phyloP scores from a whole-genome alignment of 352 stramenopile species.

The Lagenidium giganteum region DNA sequence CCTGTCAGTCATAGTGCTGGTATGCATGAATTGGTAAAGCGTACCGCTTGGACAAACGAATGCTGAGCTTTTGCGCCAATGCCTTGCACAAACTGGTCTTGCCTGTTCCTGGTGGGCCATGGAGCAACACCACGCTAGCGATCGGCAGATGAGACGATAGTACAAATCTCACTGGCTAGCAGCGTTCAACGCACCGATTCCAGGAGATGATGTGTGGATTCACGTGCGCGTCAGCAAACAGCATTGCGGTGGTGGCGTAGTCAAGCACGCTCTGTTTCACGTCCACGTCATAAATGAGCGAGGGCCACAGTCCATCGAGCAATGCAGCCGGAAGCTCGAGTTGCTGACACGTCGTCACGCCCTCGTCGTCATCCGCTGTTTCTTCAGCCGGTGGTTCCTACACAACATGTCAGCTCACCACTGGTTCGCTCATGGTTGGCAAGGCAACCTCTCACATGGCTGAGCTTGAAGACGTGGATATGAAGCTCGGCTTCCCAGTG shows the following conservation, averaged over 20 bases:
- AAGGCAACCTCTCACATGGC: too few species aligned
- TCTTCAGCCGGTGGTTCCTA: slow-evolving; percentile 71
- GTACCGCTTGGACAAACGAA: slow-evolving; percentile 72
- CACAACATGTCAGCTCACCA: too few species aligned
- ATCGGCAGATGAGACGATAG: not conserved
- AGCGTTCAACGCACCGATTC: slow-evolving; percentile 56
- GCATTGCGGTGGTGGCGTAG: slow-evolving; percentile 86
- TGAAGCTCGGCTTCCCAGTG: slow-evolving; percentile 32
- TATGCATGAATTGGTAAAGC: not conserved
- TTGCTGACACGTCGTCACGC: slow-evolving; percentile 74
- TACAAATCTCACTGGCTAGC: not conserved
- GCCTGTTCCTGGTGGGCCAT: slow-evolving; percentile 90
- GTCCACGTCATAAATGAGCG: slow-evolving; percentile 75
- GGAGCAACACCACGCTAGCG: slow-evolving; percentile 77
- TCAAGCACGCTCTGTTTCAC: slow-evolving; percentile 83
- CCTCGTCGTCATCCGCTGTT: slow-evolving; percentile 76
- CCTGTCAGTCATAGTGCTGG: not conserved
- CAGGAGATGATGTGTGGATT: slow-evolving; percentile 87
- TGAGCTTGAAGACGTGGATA: slow-evolving; percentile 75
- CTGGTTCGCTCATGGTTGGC: too few species aligned
- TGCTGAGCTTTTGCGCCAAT: slow-evolving; percentile 89
- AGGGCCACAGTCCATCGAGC: slow-evolving; percentile 78
- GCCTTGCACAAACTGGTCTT: slow-evolving; percentile 92
- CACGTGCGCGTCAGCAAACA: slow-evolving; percentile 86
- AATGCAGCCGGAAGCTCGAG: slow-evolving; percentile 54